A percentile compares a stretch with the other conserved stretches of the same genome.
These are phyloP conservation scores for Lasiosphaeria miniovina DNA, from an alignment of 495 filamentous ascomycete species.

Conservation along the genomic window DNA sequence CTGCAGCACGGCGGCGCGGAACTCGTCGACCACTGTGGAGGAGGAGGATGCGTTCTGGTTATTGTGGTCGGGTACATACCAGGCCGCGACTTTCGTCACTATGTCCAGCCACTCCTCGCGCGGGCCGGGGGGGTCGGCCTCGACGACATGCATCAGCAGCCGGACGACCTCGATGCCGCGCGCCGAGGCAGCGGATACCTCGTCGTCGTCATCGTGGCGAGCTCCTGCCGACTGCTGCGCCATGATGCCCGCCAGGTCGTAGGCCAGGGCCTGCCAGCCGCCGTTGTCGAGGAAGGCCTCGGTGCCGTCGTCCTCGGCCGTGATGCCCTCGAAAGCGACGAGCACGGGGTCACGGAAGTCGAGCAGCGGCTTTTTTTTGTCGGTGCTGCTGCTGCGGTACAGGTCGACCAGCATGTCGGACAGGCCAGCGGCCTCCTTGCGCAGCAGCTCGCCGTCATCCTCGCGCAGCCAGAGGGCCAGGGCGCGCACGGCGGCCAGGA, in stretches of 20 bases:
- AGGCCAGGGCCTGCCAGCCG: slow-evolving; percentile 49
- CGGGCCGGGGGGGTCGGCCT: slow-evolving; percentile 35
- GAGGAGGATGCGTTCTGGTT: slow-evolving; percentile 2
- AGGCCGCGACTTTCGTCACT: slow-evolving; percentile 38
- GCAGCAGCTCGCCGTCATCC: slow-evolving; percentile 56
- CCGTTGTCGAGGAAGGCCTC: slow-evolving; percentile 41
- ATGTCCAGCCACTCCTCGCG: slow-evolving; percentile 49
- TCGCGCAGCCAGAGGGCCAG: slow-evolving; percentile 61
- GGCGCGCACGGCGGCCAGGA: slow-evolving; percentile 49
- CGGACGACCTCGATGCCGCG: slow-evolving; percentile 53
- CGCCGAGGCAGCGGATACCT: slow-evolving; percentile 29
- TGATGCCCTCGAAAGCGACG: slow-evolving; percentile 51
- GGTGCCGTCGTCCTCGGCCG: slow-evolving; percentile 41
- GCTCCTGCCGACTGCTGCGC: slow-evolving; percentile 15
- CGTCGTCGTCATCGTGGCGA: background rate
- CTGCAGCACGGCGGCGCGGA: slow-evolving; percentile 49
- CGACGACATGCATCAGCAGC: slow-evolving; percentile 45
- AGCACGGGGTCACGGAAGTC: slow-evolving; percentile 53
- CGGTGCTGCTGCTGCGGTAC: slow-evolving; percentile 35
- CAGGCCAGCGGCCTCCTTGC: slow-evolving; percentile 52
- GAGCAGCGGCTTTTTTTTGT: slow-evolving; percentile 17
- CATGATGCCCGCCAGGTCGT: slow-evolving; percentile 45
- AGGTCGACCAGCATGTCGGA: slow-evolving; percentile 58
- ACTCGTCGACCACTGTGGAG: slow-evolving; percentile 35
- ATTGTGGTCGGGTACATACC: slow-evolving; percentile 26